Base-by-base conservation (phyloP, 352 stramenopile genomes). In the Pythium myriotylum region DNA sequence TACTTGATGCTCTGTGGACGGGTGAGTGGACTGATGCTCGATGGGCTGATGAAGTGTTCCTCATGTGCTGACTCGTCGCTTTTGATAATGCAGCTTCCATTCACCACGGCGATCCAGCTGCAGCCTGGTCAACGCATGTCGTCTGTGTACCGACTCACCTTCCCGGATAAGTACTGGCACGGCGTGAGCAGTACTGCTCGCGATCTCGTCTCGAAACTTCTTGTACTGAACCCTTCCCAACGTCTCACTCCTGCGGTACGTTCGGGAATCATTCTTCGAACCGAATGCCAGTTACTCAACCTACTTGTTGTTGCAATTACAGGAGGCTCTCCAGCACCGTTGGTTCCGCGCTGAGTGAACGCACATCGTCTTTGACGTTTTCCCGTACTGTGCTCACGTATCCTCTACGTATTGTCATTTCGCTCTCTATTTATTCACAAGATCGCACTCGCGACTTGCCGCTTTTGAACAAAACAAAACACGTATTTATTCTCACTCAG, bases 1-100 rank as follows among this genome's bases (percentile, higher is more conserved):
- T 99, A 98, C 69, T 81, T 99, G 40, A 79, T 99, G 43, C 81
- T 99, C 17, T 98, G 95, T 64, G 97, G 97, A 29, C 98, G 95
- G 67, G 79, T 98, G 29, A 81, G 70, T 68, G 29, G 29, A 35
- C 10, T 35, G 29, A 35, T 35, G 29, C 29, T 35, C 29, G 29
- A 10, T 35, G 29, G 10, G 29, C 29, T 10, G 29, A 35, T 10
- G 10, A 35, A 35, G 29, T 10, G 12, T 26, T n/a, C 22, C 29
- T 17, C 52, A 10, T 43, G n/a, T 43, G 37, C 13, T 20, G 13
- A 43, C 37, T 43, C 37, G 8, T 40, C n/a, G 13, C 37, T 43
- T 6, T 14, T 43, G 5, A 10, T 5, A 35, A 35, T 54, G 13
- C 40, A 83, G 72, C 76, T 92, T 5, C 83, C 83, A 20, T 92